A percentile compares a stretch with the other conserved stretches of the same genome.
These are phyloP conservation scores for Torulaspora franciscae DNA, from an alignment of 805 yeast species.

Conservation along the genomic window DNA sequence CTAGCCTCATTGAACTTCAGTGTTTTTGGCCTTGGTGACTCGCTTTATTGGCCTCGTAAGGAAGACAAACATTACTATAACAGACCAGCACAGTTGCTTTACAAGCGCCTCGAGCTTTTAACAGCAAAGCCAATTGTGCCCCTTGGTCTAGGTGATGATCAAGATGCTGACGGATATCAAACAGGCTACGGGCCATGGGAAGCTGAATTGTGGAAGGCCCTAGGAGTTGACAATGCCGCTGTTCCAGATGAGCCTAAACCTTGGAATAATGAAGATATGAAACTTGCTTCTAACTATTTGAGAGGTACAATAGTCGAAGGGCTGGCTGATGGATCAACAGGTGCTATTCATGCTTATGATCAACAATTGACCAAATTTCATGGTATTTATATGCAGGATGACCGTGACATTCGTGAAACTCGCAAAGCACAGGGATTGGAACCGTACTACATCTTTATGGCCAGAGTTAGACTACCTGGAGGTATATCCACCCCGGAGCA, in stretches of 20 bases:
- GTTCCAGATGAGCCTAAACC: constrained; percentile 90
- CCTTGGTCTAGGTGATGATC: constrained; percentile 91
- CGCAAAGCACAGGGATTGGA: constrained; percentile 89
- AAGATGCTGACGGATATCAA: constrained; percentile 91
- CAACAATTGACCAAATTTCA: constrained; percentile 96
- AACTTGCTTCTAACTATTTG: constrained; percentile 75
- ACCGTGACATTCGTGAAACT: constrained; percentile 90
- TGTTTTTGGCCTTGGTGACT: constrained; percentile 89
- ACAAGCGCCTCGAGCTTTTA: constrained; percentile 55
- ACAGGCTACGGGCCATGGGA: constrained; percentile 93
- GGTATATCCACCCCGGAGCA: constrained; percentile 84
- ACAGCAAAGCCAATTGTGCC: constrained; percentile 73
- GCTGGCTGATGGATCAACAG: constrained; percentile 73
- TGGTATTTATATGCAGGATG: constrained; percentile 98
- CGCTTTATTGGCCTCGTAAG: constrained; percentile 95
- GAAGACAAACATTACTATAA: constrained; percentile 92
- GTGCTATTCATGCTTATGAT: constrained; percentile 84
- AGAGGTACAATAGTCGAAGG: constrained; percentile 94
- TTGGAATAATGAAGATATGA: constrained; percentile 93
- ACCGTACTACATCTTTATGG: constrained; percentile 97
- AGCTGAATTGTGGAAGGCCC: constrained; percentile 74
- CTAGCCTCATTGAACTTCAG: constrained; percentile 60
- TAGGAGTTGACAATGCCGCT: constrained; percentile 77
- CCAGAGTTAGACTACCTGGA: constrained; percentile 91
- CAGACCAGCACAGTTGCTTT: constrained; percentile 78